phyloP scores from a whole-genome alignment of 2,329 filamentous ascomycete genomes.

The Lasiodiplodia hormozganensis region DNA sequence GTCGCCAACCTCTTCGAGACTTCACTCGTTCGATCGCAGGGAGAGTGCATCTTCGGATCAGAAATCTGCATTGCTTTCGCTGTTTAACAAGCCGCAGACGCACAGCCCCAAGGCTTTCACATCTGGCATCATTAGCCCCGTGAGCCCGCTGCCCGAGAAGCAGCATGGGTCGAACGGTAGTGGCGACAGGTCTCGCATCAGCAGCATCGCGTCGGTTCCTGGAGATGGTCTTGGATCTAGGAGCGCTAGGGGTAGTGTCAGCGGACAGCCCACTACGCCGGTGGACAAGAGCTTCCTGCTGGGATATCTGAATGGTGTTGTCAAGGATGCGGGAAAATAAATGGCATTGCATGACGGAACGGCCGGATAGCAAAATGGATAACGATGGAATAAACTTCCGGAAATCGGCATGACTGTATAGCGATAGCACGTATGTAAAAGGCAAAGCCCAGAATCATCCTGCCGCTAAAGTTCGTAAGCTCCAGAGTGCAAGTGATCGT shows the following conservation, averaged over 20 bases:
- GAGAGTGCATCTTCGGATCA: constrained; percentile 41
- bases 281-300: constrained; percentile 79
- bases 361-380: neutral
- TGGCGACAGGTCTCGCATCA: constrained; percentile 42
- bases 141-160: constrained; percentile 44
- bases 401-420: constrained; percentile 6
- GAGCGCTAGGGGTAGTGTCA: constrained; percentile 11
- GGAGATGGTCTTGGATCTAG: constrained; percentile 18
- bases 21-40: constrained; percentile 36
- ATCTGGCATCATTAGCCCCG: constrained; percentile 48
- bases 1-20: constrained; percentile 21
- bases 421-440: constrained; percentile 5
- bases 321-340: constrained; percentile 41
- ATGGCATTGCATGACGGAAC: neutral
- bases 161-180: constrained; percentile 29
- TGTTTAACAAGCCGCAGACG: constrained; percentile 42
- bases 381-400: neutral
- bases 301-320: constrained; percentile 71
- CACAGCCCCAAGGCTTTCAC: constrained; percentile 36
- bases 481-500: neutral
- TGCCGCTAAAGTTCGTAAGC: neutral
- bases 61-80: constrained; percentile 45
- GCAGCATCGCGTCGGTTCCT: constrained; percentile 36
- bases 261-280: constrained; percentile 49
- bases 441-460: neutral